Conservation (phyloP, 805 yeast species). For the Citeromyces nyonsensis region DNA sequence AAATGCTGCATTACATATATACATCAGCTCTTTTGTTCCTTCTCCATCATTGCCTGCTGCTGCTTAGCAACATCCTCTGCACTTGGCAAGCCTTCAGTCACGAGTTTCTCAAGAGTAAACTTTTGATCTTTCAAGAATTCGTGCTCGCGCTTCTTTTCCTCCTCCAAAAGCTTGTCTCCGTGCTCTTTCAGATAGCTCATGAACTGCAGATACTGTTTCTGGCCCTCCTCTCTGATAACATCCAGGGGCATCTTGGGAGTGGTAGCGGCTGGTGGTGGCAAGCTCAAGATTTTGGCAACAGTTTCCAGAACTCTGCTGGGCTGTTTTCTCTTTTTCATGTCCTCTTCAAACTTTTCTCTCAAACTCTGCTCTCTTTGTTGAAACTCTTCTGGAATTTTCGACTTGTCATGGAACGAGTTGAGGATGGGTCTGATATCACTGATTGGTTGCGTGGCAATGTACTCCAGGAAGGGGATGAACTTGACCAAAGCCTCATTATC, state of each 20-base stretch:
- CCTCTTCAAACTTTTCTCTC: slow-evolving; percentile 54
- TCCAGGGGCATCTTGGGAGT: slow-evolving; percentile 83
- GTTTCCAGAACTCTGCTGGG: slow-evolving; percentile 30
- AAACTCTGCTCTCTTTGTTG: slow-evolving; percentile 60
- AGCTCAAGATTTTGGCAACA: slow-evolving; percentile 50
- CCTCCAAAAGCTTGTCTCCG: slow-evolving; percentile 50
- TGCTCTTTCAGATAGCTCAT: slow-evolving; percentile 43
- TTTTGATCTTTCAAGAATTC: slow-evolving; percentile 73
- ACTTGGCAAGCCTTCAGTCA: slow-evolving; percentile 69
- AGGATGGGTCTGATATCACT: slow-evolving; percentile 85
- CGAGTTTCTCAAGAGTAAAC: slow-evolving; percentile 69
- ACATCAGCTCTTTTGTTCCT: no score
- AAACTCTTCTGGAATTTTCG: slow-evolving; percentile 64
- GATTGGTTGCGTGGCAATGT: slow-evolving; percentile 71
- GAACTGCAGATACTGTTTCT: slow-evolving; percentile 73
- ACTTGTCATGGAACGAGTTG: slow-evolving; percentile 52
- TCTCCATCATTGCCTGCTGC: slow-evolving; percentile 7
- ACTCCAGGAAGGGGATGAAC: slow-evolving; percentile 87
- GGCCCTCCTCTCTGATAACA: slow-evolving; percentile 81
- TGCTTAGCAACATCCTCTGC: slow-evolving; percentile 43
- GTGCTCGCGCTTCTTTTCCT: slow-evolving; percentile 68
- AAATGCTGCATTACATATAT: no score
- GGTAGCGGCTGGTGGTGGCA: slow-evolving; percentile 26
- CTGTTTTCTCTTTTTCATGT: slow-evolving; percentile 21
- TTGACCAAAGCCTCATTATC: slow-evolving; percentile 71